phyloP scores from a whole-genome alignment of 2,329 filamentous ascomycete species.

The Ophiostoma sp. region DNA sequence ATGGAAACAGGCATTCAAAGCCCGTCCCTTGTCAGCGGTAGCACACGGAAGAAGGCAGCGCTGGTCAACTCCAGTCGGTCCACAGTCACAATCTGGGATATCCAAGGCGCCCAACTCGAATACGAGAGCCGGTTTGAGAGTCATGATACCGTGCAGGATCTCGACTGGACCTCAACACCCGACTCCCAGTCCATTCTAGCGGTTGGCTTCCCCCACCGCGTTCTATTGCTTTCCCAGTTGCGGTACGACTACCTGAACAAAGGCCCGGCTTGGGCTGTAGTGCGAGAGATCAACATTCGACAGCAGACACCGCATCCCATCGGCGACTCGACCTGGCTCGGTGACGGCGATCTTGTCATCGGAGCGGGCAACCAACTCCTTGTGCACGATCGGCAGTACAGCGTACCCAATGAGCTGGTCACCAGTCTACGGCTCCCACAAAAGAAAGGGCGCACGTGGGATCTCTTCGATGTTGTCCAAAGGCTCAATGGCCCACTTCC shows the following conservation, averaged over 20 bases:
- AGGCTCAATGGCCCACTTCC: constrained; percentile 82
- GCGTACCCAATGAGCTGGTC: constrained; percentile 55
- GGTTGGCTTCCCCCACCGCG: constrained; percentile 84
- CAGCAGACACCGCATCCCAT: constrained; percentile 84
- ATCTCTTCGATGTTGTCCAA: constrained; percentile 77
- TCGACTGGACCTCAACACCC: constrained; percentile 91
- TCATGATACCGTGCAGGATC: constrained; percentile 71
- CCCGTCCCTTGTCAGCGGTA: constrained; percentile 75
- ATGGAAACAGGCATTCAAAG: constrained; percentile 71
- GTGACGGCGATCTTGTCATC: constrained; percentile 76
- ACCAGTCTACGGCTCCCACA: constrained; percentile 46
- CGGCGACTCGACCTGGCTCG: constrained; percentile 87
- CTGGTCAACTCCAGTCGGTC: constrained; percentile 69
- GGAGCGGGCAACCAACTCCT: constrained; percentile 90
- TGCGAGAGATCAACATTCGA: constrained; percentile 74
- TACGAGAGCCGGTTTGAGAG: constrained; percentile 69
- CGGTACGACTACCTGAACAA: constrained; percentile 88
- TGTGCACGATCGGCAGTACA: constrained; percentile 71
- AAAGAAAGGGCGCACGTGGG: constrained; percentile 48
- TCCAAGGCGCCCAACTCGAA: constrained; percentile 72
- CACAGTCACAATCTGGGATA: constrained; percentile 85
- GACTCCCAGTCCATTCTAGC: constrained; percentile 84
- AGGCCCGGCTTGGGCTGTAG: constrained; percentile 80
- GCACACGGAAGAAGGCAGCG: constrained; percentile 79
- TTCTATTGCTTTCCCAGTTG: constrained; percentile 77